Base-by-base conservation (phyloP, 768 basidiomycete species). In the Hypholoma sublateritium region DNA sequence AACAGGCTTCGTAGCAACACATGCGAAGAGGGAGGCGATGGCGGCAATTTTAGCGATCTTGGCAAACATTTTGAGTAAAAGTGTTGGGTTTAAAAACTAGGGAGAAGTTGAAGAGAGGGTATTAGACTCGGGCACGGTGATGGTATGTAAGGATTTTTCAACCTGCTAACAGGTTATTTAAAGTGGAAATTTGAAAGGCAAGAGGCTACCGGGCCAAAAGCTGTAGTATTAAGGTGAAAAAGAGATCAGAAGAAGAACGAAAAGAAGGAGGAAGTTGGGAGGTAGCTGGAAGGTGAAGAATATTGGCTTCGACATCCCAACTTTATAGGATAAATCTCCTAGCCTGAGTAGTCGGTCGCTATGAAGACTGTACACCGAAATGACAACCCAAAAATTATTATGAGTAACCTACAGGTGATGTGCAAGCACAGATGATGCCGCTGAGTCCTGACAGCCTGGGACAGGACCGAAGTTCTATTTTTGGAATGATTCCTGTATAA, bases 61-160 rank as follows among this genome's bases (percentile, higher is more conserved):
- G 58, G 72, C 68, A 60, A 74, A 74, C 73, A 74, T 74, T 60
- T 63, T 71, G 68, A 67, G 57, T 39, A 56, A 63, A 60, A 54
- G 58, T 59, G 64, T 56, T 55, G 56, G 46, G 48, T 62, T 57
- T 56, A 50, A 56, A 50, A 34, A 62, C 59, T 52, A 60, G 39
- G 48, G 65, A 7, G 28, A 32, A 32, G 2, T 32, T 9, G 28
- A 32, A 32, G 28, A 5, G 28, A 32, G 9, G 28, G 28, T 32
- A 32, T 32, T 32, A 32, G 28, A 5, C 28, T 32, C 28, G 9
- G 28, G 28, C 28, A 32, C 28, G 5, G 9, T 5, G 28, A 9
- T 32, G 28, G 28, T 32, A 32, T 32, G 28, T 5, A 32, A 65
- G 60, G 58, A 58, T 60, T 60, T 52, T 62, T 32, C 2, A 32